phyloP scores from a whole-genome alignment of 2,329 filamentous ascomycete genomes.

The Ophiostoma australiae region DNA sequence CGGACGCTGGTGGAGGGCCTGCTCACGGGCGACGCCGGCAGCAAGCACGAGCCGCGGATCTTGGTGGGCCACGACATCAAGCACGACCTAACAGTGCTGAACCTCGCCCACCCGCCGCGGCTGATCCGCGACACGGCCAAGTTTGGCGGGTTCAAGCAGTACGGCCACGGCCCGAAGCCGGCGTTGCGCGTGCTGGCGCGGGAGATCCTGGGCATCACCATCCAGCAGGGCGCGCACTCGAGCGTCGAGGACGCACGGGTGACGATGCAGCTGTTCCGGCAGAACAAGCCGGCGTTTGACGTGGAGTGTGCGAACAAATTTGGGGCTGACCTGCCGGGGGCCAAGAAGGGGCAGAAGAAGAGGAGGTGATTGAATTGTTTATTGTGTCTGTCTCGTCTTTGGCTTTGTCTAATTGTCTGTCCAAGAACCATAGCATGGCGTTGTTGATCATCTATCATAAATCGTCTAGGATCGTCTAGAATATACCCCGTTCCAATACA shows the following conservation, averaged over 20 bases:
- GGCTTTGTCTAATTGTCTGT: not conserved
- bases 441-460: not conserved
- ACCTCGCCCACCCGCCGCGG: conserved; percentile 69
- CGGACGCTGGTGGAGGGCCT: conserved; percentile 66
- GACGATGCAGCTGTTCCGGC: conserved; percentile 82
- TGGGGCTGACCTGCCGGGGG: conserved; percentile 34
- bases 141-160: conserved; percentile 67
- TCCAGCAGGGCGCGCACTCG: conserved; percentile 60
- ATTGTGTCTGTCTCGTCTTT: not conserved
- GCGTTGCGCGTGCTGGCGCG: conserved; percentile 56
- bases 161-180: conserved; percentile 63
- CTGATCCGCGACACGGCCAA: conserved; percentile 83
- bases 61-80: conserved; percentile 79
- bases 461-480: conserved; percentile 1
- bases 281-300: conserved; percentile 81
- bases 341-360: conserved; percentile 29
- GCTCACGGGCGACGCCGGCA: conserved; percentile 46
- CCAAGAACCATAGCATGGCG: not conserved
- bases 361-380: conserved; percentile 29
- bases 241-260: conserved; percentile 77
- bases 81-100: conserved; percentile 71
- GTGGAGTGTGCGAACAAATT: conserved; percentile 68
- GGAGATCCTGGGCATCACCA: conserved; percentile 55
- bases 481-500: not conserved
- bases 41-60: conserved; percentile 44